Percentiles rank a stretch among this genome's conserved stretches.
phyloP scores from a whole-genome alignment of 345 rosid genomes.

The Citrus maxima region DNA sequence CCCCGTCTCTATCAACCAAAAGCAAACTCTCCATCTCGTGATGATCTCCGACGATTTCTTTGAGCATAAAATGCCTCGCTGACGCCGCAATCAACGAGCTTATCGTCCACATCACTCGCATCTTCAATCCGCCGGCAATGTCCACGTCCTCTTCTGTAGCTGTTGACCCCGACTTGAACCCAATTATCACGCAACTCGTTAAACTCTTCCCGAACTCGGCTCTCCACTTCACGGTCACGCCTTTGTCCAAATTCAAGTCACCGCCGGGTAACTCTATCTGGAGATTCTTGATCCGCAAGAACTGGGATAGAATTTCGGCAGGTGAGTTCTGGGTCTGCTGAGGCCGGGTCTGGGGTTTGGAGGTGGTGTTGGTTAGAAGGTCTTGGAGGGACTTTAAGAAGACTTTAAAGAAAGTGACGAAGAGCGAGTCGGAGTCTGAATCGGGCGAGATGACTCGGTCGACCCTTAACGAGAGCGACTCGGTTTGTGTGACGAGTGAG shows the following conservation, averaged over 20 bases:
- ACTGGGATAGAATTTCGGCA: constrained; percentile 32
- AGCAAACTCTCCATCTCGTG: constrained; percentile 28
- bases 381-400: constrained; percentile 23
- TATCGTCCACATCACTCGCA: constrained; percentile 52
- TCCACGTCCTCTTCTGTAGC: constrained; percentile 5
- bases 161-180: constrained; percentile 15
- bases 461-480: constrained; percentile 40
- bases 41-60: constrained; percentile 35
- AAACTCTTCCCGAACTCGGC: constrained; percentile 39
- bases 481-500: constrained; percentile 41
- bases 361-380: constrained; percentile 13
- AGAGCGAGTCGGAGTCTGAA: constrained; percentile 23
- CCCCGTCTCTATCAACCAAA: constrained; percentile 38
- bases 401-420: constrained; percentile 27
- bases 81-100: constrained; percentile 49
- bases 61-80: constrained; percentile 33
- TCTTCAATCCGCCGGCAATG: constrained; percentile 35
- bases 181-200: constrained; percentile 41
- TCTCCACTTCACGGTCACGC: constrained; percentile 33
- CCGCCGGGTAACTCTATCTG: constrained; percentile 43
- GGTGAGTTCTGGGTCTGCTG: constrained; percentile 21
- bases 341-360: not conserved
- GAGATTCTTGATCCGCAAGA: constrained; percentile 35
- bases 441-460: constrained; percentile 45
- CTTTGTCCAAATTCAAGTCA: constrained; percentile 29